Evolutionary conservation across 129 eudicot genomes (phyloP), one percentile per base, ranked within the genome.

Genomic region (Oenanthe sinensis): DNA sequence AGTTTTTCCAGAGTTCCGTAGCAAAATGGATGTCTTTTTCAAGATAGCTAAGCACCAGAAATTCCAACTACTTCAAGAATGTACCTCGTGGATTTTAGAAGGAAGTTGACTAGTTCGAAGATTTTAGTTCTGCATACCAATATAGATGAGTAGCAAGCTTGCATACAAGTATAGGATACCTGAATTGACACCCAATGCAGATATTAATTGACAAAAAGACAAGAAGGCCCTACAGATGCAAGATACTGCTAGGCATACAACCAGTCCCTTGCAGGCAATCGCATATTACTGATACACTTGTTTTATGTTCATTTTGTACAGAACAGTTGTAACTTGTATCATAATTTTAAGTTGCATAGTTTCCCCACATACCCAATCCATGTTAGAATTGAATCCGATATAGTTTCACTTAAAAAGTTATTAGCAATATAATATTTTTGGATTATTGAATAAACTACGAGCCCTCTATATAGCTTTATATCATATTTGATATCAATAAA

Each of bases 31-130:
- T 67, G 87, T 92, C 65, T 81, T 96, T 81, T 58, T 84, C 75
- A 85, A 89, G 75, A 83, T 96, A 44, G 97, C 97, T 12, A 79
- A 74, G 24, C 83, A 89, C 54, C 99, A 96, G 80, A 90, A 92
- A 75, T 96, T 96, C 84, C 83, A 89, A 79, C 80, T 96, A 54
- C 90, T 96, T 15, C 83, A 86, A 85, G 99, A 96, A 84, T 90
- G 97, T 73, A 87, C 88, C 77, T 87, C 97, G 4, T 96, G 99
- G 99, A 92, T 96, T 72, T 85, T 96, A 52, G 93, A 92, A 81
- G 47, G 81, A 62, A 84, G 85, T 46, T 86, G 68, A 74, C 54
- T 15, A 58, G 63, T 79, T 43, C 45, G 26, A 19, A 20, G 7
- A 14, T 42, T 22, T n/a, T 72, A 43, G 26, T 5, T 42, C 22